phyloP scores from a whole-genome alignment of 2,329 filamentous ascomycete species.

The Corynespora cassiicola region DNA sequence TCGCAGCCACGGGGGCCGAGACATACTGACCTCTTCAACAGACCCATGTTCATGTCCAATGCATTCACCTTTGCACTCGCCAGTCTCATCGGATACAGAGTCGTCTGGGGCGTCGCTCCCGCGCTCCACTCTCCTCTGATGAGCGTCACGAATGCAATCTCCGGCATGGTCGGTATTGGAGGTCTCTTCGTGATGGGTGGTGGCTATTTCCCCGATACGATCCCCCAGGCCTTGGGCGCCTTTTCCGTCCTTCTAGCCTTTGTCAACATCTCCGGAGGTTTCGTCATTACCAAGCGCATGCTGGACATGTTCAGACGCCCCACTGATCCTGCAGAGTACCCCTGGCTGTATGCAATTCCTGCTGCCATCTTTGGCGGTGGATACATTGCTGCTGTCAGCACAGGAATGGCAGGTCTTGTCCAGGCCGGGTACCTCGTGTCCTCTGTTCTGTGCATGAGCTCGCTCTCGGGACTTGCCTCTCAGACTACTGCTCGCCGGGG shows the following conservation, averaged over 20 bases:
- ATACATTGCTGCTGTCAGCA: slow-evolving; percentile 79
- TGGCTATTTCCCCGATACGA: slow-evolving; percentile 65
- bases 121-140: slow-evolving; percentile 88
- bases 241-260: slow-evolving; percentile 83
- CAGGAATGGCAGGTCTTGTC: slow-evolving; percentile 82
- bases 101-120: slow-evolving; percentile 85
- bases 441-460: slow-evolving; percentile 80
- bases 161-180: slow-evolving; percentile 85
- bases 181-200: slow-evolving; percentile 90
- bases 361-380: slow-evolving; percentile 80
- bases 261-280: slow-evolving; percentile 87
- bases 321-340: slow-evolving; percentile 86
- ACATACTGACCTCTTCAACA: slow-evolving; percentile 9
- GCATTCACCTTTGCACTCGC: slow-evolving; percentile 85
- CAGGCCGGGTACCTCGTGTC: slow-evolving; percentile 88
- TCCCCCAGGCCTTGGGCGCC: slow-evolving; percentile 79
- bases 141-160: slow-evolving; percentile 93
- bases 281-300: slow-evolving; percentile 93
- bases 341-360: slow-evolving; percentile 84
- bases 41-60: slow-evolving; percentile 84
- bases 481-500: slow-evolving; percentile 84
- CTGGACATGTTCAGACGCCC: slow-evolving; percentile 71
- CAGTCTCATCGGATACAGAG: slow-evolving; percentile 84
- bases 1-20: neutral
- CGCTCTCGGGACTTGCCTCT: slow-evolving; percentile 80